Evolutionary conservation across 108 stramenopile species (phyloP).

Genomic region (Parietichytrium sp.): DNA sequence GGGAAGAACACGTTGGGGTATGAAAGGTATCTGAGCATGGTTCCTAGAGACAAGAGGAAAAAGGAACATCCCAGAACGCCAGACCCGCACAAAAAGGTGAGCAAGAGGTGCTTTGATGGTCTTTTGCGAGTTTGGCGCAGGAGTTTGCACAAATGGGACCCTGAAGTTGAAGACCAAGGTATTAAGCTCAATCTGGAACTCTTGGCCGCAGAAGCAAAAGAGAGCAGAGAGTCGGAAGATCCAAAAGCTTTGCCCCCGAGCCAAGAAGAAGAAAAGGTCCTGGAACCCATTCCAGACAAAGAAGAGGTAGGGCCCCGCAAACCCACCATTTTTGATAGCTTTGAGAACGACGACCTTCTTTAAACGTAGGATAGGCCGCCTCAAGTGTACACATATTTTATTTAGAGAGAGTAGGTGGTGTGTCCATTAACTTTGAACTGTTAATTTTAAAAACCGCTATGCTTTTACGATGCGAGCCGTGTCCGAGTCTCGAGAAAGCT

Average conservation of each 20-base stretch:
- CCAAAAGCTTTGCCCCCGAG: neutral
- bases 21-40: constrained; percentile 33
- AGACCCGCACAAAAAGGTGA: constrained; percentile 41
- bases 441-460: neutral
- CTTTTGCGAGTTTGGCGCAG: constrained; percentile 46
- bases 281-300: neutral
- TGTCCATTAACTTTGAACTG: neutral
- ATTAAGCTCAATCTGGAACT: constrained; percentile 14
- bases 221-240: neutral
- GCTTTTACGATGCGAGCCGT: neutral
- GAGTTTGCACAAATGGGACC: constrained; percentile 44
- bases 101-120: constrained; percentile 48
- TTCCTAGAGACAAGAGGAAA: constrained; percentile 38
- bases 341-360: constrained; percentile 22
- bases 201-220: no score
- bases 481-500: no score
- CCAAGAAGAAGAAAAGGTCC: neutral
- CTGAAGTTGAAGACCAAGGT: no score
- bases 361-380: neutral
- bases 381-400: neutral
- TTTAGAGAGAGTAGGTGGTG: neutral
- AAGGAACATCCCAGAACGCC: constrained; percentile 43
- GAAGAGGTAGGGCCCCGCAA: neutral
- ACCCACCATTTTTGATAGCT: neutral
- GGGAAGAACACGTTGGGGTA: constrained; percentile 59